phyloP scores from a whole-genome alignment of 768 basidiomycete species.

The Cantharellus anzutake region DNA sequence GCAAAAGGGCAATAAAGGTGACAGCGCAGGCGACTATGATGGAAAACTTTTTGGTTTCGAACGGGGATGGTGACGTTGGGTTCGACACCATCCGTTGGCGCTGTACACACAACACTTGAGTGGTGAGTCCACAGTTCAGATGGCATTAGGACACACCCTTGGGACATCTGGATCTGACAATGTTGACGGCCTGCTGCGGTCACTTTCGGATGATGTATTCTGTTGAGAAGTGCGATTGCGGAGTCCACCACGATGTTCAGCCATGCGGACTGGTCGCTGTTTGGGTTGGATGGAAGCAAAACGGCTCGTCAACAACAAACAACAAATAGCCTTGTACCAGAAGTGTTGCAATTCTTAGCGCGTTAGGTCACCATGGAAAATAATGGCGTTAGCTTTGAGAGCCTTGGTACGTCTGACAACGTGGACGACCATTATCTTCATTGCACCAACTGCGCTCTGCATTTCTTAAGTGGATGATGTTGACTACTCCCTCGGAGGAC shows the following conservation, averaged over 20 bases:
- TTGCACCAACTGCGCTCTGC: background rate
- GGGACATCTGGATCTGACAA: background rate
- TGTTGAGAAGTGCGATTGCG: background rate
- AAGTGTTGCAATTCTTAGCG: too few species aligned
- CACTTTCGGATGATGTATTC: background rate
- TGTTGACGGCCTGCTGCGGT: background rate
- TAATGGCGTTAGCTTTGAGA: background rate
- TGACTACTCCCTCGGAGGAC: constrained; percentile 9
- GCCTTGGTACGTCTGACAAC: background rate
- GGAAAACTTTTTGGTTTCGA: background rate
- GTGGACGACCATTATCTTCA: background rate
- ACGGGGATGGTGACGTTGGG: background rate
- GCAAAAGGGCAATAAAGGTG: constrained; percentile 57
- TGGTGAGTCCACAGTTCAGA: background rate
- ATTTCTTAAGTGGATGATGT: constrained; percentile 9
- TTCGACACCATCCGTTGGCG: background rate
- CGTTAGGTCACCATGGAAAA: too few species aligned
- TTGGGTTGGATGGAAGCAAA: too few species aligned
- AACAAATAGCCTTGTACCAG: too few species aligned
- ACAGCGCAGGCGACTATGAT: constrained; percentile 6
- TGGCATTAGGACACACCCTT: background rate
- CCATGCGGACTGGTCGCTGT: too few species aligned
- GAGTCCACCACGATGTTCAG: background rate
- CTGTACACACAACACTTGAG: background rate
- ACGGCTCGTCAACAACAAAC: too few species aligned